These are phyloP conservation scores for Vitis hybrid DNA, from an alignment of 177 flowering plant genomes.

Conservation along the genomic window DNA sequence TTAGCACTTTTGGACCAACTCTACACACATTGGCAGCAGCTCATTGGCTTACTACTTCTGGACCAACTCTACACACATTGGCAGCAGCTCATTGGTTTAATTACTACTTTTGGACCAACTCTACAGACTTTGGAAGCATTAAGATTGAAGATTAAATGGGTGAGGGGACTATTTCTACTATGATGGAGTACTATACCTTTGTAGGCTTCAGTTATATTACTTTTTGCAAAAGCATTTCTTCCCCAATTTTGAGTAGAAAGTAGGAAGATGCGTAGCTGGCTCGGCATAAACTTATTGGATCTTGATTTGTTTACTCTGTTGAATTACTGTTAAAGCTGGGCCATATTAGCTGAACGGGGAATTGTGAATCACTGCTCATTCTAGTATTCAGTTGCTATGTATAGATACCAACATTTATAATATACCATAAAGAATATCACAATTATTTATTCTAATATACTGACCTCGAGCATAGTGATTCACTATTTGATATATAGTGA, in stretches of 20 bases:
- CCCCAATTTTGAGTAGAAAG: background rate
- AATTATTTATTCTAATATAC: too few relatives aligned
- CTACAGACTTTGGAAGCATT: background rate
- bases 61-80: conserved; percentile 4
- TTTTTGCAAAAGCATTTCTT: background rate
- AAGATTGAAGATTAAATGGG: background rate
- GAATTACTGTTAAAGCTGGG: background rate
- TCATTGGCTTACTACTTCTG: conserved; percentile 10
- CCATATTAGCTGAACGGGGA: too few relatives aligned
- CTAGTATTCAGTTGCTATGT: too few relatives aligned
- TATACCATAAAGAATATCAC: too few relatives aligned
- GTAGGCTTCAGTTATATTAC: background rate
- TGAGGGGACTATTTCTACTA: conserved; percentile 20
- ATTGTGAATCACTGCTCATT: too few relatives aligned
- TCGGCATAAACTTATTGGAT: background rate
- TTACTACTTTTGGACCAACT: background rate
- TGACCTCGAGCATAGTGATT: conserved; percentile 3
- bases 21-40: background rate
- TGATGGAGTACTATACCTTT: too few relatives aligned
- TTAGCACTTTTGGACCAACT: too few relatives aligned
- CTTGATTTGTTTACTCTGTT: background rate
- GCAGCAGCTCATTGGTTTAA: background rate
- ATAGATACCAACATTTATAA: too few relatives aligned
- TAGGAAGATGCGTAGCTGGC: too few relatives aligned
- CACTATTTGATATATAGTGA: background rate